phyloP scores from a whole-genome alignment of 2,329 filamentous ascomycete species.

The Phyllosticta paracitricarpa region DNA sequence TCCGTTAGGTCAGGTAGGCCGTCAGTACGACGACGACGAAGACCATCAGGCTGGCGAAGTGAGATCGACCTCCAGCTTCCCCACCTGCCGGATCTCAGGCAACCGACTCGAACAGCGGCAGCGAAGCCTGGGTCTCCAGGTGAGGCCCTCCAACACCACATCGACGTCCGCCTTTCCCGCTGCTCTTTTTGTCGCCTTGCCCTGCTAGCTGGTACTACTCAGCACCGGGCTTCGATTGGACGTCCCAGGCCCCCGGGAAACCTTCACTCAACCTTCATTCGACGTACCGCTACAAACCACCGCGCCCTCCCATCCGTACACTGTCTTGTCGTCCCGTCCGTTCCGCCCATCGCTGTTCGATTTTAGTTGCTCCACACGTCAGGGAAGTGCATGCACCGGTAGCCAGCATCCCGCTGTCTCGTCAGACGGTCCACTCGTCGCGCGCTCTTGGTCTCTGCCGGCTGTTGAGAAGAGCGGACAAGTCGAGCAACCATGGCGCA shows the following conservation, averaged over 20 bases:
- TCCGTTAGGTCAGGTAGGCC: not conserved
- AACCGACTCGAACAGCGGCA: not conserved
- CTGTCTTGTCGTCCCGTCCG: not conserved
- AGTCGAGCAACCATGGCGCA: constrained; percentile 24
- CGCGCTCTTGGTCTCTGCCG: not conserved
- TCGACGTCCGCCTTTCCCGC: not conserved
- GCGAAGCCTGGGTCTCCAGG: not conserved
- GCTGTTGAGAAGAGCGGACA: not conserved
- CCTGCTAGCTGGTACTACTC: not conserved
- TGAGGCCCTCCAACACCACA: not conserved
- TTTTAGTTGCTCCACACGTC: not conserved
- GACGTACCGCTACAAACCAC: not conserved
- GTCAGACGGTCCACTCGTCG: not conserved
- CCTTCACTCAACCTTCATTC: not conserved
- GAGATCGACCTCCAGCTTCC: not conserved
- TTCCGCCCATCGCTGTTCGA: not conserved
- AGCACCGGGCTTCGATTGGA: not conserved
- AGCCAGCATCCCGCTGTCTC: not conserved
- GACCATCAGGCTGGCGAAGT: not conserved
- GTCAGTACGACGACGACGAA: not conserved
- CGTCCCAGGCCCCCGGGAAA: not conserved
- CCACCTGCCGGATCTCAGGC: not conserved
- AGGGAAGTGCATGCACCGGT: not conserved
- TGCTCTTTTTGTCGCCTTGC: not conserved
- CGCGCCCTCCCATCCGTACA: not conserved